Conservation (phyloP, 768 basidiomycete genomes). For the Pisolithus tinctorius region DNA sequence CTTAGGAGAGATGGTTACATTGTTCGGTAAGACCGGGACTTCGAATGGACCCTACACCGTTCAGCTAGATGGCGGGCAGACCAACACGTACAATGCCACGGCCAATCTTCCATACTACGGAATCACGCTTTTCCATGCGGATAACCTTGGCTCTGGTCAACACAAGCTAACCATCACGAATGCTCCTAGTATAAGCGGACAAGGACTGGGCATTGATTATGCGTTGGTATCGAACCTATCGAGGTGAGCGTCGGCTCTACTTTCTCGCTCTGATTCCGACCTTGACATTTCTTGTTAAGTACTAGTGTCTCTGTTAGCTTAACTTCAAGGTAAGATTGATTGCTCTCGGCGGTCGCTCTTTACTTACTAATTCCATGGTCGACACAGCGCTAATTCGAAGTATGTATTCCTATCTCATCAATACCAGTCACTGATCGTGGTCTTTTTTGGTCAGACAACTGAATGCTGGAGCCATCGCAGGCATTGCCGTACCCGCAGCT, state of each 20-base stretch:
- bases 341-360: no score
- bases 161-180: conserved; percentile 31
- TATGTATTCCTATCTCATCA: background rate
- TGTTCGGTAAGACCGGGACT: conserved; percentile 38
- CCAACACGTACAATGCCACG: conserved; percentile 5
- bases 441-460: conserved; percentile 5
- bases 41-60: conserved; percentile 28
- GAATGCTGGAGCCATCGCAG: conserved; percentile 17
- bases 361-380: no score
- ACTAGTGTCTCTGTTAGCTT: no score
- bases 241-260: conserved; percentile 7
- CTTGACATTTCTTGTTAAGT: background rate
- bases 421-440: background rate
- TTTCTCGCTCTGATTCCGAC: background rate
- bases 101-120: conserved; percentile 14
- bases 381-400: no score
- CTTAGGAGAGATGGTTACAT: conserved; percentile 36
- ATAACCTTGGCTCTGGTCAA: conserved; percentile 34
- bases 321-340: no score
- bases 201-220: conserved; percentile 27
- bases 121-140: conserved; percentile 28
- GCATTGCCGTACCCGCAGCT: conserved; percentile 11
- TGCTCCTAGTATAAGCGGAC: conserved; percentile 11
- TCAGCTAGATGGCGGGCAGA: conserved; percentile 27
- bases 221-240: conserved; percentile 19